Conservation (phyloP, 2,329 filamentous ascomycete genomes). For the Colletotrichum euphorbiae region DNA sequence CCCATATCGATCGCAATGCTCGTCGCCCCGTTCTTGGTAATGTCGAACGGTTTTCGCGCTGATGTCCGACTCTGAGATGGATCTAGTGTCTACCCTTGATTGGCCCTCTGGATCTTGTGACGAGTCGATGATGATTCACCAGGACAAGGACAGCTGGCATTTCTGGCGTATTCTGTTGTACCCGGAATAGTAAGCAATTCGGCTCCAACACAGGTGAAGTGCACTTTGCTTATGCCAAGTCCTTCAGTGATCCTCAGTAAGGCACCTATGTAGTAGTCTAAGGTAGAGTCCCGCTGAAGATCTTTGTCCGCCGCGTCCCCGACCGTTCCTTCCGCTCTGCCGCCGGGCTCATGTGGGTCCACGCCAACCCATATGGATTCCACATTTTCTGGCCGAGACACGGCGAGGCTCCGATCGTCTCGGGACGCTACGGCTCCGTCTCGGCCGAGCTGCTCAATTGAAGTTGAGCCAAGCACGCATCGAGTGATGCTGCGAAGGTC, state of each 20-base stretch:
- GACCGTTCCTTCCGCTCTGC: conserved; percentile 27
- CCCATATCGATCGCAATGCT: background rate
- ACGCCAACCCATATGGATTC: background rate
- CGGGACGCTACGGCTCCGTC: conserved; percentile 11
- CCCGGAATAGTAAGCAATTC: background rate
- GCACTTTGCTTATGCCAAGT: conserved; percentile 13
- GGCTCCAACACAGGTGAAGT: background rate
- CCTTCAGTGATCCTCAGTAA: background rate
- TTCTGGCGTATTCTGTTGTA: background rate
- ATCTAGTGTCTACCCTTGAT: background rate
- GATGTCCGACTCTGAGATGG: conserved; percentile 43
- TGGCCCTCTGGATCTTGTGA: conserved; percentile 11
- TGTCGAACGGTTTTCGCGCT: conserved; percentile 44
- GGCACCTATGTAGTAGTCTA: too few relatives aligned
- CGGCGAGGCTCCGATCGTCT: background rate
- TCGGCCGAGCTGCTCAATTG: conserved; percentile 4
- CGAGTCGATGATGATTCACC: conserved; percentile 22
- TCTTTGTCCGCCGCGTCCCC: conserved; percentile 4
- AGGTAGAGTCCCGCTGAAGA: background rate
- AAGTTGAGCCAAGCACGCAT: background rate
- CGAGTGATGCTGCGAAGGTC: background rate
- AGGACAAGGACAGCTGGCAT: background rate
- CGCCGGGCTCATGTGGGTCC: conserved; percentile 18
- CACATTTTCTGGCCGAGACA: conserved; percentile 19
- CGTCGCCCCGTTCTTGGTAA: background rate